Conservation (phyloP, 2,329 filamentous ascomycete species). For the Hypoxylon sp. region DNA sequence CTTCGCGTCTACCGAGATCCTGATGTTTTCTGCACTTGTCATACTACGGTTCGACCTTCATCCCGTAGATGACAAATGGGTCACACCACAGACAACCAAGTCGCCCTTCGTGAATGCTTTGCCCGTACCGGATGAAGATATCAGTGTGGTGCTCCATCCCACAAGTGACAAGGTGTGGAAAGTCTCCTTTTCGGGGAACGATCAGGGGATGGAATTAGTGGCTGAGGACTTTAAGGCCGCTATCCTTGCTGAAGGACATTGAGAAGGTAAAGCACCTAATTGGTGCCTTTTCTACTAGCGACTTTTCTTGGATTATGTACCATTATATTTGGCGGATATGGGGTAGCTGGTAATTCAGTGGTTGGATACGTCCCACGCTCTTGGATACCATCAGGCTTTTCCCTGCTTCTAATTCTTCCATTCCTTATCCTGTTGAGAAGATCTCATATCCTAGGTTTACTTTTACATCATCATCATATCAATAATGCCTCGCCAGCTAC, state of each 20-base stretch:
- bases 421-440: too few relatives aligned
- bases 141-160: constrained; percentile 2
- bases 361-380: too few relatives aligned
- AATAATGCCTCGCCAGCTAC: too few relatives aligned
- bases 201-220: constrained; percentile 16
- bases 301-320: too few relatives aligned
- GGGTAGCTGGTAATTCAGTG: too few relatives aligned
- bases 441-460: too few relatives aligned
- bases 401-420: too few relatives aligned
- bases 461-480: too few relatives aligned
- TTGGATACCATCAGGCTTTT: too few relatives aligned
- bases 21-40: constrained; percentile 32
- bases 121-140: constrained; percentile 17
- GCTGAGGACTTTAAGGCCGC: background rate
- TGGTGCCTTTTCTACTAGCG: too few relatives aligned
- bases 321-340: too few relatives aligned
- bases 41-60: constrained; percentile 31
- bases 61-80: constrained; percentile 19
- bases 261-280: too few relatives aligned
- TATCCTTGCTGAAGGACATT: background rate
- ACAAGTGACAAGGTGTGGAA: constrained; percentile 14
- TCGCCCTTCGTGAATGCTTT: constrained; percentile 13
- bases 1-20: constrained; percentile 33
- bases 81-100: constrained; percentile 3
- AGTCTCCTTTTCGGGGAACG: constrained; percentile 12